phyloP scores from a whole-genome alignment of 2,329 filamentous ascomycete genomes.

The Aspergillus thermomutatus region DNA sequence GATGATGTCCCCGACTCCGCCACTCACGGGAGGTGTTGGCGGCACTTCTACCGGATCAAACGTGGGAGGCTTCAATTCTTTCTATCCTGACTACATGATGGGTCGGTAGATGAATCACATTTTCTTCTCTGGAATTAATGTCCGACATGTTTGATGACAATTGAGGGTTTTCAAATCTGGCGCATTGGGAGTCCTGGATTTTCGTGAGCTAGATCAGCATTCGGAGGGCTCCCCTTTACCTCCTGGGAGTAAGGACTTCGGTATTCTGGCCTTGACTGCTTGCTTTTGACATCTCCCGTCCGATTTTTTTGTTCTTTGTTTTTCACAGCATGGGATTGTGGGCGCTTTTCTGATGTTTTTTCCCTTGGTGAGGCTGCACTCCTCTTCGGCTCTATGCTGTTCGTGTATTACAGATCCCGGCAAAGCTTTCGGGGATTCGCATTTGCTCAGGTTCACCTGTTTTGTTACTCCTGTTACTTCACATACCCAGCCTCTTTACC shows the following conservation, averaged over 20 bases:
- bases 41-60: slow-evolving; percentile 28
- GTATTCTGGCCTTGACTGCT: slow-evolving; percentile 31
- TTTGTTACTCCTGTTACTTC: slow-evolving; percentile 9
- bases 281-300: slow-evolving; percentile 18
- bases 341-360: slow-evolving; percentile 29
- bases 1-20: slow-evolving; percentile 29
- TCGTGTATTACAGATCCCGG: slow-evolving; percentile 11
- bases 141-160: slow-evolving; percentile 44
- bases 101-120: slow-evolving; percentile 36
- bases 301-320: slow-evolving; percentile 19
- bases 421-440: slow-evolving; percentile 10
- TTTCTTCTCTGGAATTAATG: slow-evolving; percentile 32
- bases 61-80: slow-evolving; percentile 34
- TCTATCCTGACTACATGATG: slow-evolving; percentile 49
- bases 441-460: slow-evolving; percentile 4
- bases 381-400: slow-evolving; percentile 19
- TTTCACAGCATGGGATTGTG: slow-evolving; percentile 31
- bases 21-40: slow-evolving; percentile 25
- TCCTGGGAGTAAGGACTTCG: slow-evolving; percentile 35
- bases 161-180: slow-evolving; percentile 33
- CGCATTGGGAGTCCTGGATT: slow-evolving; percentile 37
- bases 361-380: slow-evolving; percentile 32
- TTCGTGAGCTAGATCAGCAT: slow-evolving; percentile 42
- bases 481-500: slow-evolving; percentile 28
- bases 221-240: slow-evolving; percentile 33